phyloP scores from a whole-genome alignment of 73 alveolate genomes.

The Durusdinium trenchii region DNA sequence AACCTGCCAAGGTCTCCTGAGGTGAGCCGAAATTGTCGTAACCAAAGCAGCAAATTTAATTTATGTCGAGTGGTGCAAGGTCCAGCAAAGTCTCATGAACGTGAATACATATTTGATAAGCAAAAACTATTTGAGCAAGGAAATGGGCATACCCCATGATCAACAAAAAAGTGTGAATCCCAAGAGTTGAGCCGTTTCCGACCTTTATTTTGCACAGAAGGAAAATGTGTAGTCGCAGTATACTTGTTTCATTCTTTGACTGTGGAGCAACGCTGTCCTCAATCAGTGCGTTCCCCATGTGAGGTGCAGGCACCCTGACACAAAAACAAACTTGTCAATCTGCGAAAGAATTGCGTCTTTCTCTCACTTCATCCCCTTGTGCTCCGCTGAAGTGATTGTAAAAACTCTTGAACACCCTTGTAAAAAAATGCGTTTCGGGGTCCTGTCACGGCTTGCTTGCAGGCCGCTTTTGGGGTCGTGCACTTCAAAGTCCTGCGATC shows the following conservation, averaged over 20 bases:
- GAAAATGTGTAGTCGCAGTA: neutral
- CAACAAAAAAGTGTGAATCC: neutral
- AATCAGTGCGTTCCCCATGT: constrained; percentile 55
- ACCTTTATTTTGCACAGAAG: too few relatives aligned
- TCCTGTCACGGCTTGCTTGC: constrained; percentile 80
- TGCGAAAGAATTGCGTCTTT: too few relatives aligned
- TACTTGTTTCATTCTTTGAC: neutral
- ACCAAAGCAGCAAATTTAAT: too few relatives aligned
- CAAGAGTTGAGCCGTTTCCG: too few relatives aligned
- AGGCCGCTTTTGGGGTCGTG: neutral
- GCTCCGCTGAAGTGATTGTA: too few relatives aligned
- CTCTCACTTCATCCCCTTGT: too few relatives aligned
- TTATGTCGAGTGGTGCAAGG: too few relatives aligned
- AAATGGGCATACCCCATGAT: neutral
- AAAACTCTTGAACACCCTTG: too few relatives aligned
- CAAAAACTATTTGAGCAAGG: neutral
- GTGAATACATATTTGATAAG: too few relatives aligned
- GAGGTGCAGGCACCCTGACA: constrained; percentile 74
- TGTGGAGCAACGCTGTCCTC: constrained; percentile 50
- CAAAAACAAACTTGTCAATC: neutral
- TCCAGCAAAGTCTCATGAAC: too few relatives aligned
- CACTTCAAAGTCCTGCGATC: constrained; percentile 25
- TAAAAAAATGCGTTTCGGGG: neutral
- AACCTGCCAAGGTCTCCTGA: constrained; percentile 80
- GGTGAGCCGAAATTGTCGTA: neutral